Evolutionary conservation across 2,329 filamentous ascomycete genomes (phyloP), one percentile per base, ranked within the genome.

Genomic region (Colletotrichum sp.): DNA sequence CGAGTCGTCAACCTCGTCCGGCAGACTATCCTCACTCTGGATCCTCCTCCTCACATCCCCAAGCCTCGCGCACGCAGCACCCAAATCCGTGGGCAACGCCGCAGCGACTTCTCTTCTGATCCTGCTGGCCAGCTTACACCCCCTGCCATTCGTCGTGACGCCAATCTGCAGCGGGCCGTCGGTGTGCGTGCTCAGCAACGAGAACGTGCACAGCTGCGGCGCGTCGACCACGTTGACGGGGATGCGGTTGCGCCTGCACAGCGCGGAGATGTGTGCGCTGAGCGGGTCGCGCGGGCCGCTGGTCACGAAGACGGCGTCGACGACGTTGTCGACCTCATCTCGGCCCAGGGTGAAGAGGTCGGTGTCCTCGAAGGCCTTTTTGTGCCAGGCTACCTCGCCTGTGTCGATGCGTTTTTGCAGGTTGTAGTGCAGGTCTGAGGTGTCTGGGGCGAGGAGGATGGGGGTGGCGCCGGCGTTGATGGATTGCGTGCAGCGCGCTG

Each of bases 121-220:
- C 30, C 97, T 91, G 12, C 95, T 95, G 8, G 97, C 95, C 34
- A 99, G 90, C 85, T 98, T 98, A 87, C 97, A 98, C 3, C 97
- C 97, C 80, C 94, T 93, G 25, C 97, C 96, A 74, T 97, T 98
- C 1, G 97, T 98, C 5, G 97, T 98, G 74, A 99, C 94, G 77
- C 97, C 97, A 76, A 99, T 94, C 83, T 98, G 97, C 55, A 99
- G 89, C 12, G 97, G 96, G 0, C 97, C 97, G 81, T 98, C 96
- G 70, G 91, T 93, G 84, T 98, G 93, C 9, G 95, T 97, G 28
- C 96, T 97, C 61, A 98, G 92, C 68, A 99, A 89, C 7, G 94
- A 94, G 84, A 99, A 98, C 30, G 95, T 95, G 87, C 96, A 98
- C 18, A 98, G 93, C 39, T 92, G 89, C 0, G 96, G 95, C 0